These are phyloP conservation scores for Aspergillus amoenus DNA, from an alignment of 2,329 filamentous ascomycete genomes.

Conservation along the genomic window DNA sequence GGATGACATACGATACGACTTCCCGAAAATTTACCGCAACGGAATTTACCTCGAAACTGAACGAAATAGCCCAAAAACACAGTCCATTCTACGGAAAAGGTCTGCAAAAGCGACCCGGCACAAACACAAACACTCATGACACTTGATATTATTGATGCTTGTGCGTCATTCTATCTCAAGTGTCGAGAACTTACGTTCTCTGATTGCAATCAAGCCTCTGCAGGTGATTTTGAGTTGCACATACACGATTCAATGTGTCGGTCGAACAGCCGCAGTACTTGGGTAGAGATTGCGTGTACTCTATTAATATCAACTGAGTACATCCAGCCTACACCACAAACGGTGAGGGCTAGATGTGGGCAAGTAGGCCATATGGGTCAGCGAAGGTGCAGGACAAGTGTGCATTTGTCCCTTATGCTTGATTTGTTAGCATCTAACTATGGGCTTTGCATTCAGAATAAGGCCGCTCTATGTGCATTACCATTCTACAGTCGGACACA, in stretches of 20 bases:
- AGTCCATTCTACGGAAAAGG: slow-evolving; percentile 12
- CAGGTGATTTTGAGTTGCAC: neutral
- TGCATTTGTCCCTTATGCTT: neutral
- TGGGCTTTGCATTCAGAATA: neutral
- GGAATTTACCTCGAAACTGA: slow-evolving; percentile 27
- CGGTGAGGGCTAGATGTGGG: neutral
- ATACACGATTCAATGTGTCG: neutral
- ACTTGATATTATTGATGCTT: slow-evolving; percentile 4
- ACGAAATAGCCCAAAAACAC: slow-evolving; percentile 14
- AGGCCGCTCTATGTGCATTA: neutral
- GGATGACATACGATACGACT: slow-evolving; percentile 38
- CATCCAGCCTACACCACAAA: neutral
- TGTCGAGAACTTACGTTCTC: neutral
- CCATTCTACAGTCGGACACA: neutral
- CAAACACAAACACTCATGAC: slow-evolving; percentile 13
- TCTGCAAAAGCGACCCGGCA: neutral
- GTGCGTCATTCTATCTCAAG: neutral
- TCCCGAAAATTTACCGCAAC: slow-evolving; percentile 35
- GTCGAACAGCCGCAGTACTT: neutral
- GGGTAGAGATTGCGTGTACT: neutral
- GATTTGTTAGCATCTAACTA: neutral
- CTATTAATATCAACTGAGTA: too few relatives aligned
- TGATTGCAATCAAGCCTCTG: neutral
- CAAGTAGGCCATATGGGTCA: neutral
- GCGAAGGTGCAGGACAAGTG: neutral